Conservation (phyloP, 2,329 filamentous ascomycete genomes). For the Stemphylium lycopersici region DNA sequence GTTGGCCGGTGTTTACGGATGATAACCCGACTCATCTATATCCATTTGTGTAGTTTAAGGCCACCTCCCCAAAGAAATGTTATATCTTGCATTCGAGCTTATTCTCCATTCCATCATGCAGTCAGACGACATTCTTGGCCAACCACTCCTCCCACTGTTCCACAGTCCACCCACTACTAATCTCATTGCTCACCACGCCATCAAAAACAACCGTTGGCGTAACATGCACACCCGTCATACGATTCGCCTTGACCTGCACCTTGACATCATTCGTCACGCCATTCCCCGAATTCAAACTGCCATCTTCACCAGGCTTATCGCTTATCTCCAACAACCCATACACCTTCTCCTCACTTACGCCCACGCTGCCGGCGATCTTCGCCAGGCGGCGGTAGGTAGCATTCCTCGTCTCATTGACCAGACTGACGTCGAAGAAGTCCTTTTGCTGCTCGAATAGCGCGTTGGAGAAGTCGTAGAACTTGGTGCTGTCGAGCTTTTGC, state of each 20-base stretch:
- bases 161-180: conserved; percentile 77
- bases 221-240: conserved; percentile 84
- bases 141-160: conserved; percentile 90
- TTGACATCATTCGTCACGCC: conserved; percentile 85
- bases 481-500: conserved; percentile 68
- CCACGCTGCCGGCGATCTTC: conserved; percentile 71
- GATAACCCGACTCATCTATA: conserved; percentile 11
- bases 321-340: conserved; percentile 72
- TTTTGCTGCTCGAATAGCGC: conserved; percentile 72
- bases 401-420: conserved; percentile 85
- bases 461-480: conserved; percentile 81
- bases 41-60: conserved; percentile 3
- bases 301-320: conserved; percentile 70
- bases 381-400: conserved; percentile 80
- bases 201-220: conserved; percentile 90
- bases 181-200: conserved; percentile 78
- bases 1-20: conserved; percentile 9
- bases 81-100: conserved; percentile 2
- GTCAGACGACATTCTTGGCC: conserved; percentile 65
- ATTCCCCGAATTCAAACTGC: conserved; percentile 78
- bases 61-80: neutral
- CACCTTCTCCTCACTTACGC: conserved; percentile 72
- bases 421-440: conserved; percentile 81
- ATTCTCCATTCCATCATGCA: conserved; percentile 7
- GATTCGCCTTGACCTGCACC: conserved; percentile 77